Base-by-base conservation (phyloP, 768 basidiomycete species). In the Phanerochaete carnosa region DNA sequence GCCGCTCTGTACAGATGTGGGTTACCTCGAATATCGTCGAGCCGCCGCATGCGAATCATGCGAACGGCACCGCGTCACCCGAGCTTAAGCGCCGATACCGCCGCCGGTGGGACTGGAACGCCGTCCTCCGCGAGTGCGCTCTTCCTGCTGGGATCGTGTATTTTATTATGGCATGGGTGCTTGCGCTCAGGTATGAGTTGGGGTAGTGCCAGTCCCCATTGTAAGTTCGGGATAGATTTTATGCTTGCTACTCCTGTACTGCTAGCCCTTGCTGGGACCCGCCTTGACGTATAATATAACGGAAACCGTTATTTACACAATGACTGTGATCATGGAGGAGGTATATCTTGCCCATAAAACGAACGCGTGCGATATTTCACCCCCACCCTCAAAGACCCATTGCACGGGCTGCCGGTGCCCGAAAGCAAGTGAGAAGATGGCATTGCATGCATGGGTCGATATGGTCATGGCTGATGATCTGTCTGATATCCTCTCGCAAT, bases 1-100 rank as follows among this genome's bases (percentile, higher is more conserved):
- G 88, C 65, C 82, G 91, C 57, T 84, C 87, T 65, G 82, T 98
- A 57, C 93, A 97, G 75, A 88, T 97, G 61, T 98, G 95, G 94
- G 95, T 97, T 26, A 96, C 95, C 43, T 90, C 88, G 69, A 98
- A 98, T 71, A 83, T 98, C 60, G 74, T 73, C 29, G 47, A 66
- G 62, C 63, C 66, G 23, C 52, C 26, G 13, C 50, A 30, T 62
- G 62, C 49, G 55, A 25, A 6, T 39, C 51, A 37, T 4, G 45
- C 2, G 49, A 58, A 25, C 64, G 65, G 47, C 47, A 32, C 30
- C 30, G 32, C 25, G 35, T 32, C 23, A 2, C 22, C n/a, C 33
- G 54, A 26, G 19, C 39, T 64, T 54, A 66, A 65, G 57, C 64
- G 62, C 30, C 62, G 81, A 6, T 76, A 74, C 50, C 82, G 84